These are phyloP conservation scores for Madurella mycetomatis DNA, from an alignment of 2,329 filamentous ascomycete species.

Conservation along the genomic window DNA sequence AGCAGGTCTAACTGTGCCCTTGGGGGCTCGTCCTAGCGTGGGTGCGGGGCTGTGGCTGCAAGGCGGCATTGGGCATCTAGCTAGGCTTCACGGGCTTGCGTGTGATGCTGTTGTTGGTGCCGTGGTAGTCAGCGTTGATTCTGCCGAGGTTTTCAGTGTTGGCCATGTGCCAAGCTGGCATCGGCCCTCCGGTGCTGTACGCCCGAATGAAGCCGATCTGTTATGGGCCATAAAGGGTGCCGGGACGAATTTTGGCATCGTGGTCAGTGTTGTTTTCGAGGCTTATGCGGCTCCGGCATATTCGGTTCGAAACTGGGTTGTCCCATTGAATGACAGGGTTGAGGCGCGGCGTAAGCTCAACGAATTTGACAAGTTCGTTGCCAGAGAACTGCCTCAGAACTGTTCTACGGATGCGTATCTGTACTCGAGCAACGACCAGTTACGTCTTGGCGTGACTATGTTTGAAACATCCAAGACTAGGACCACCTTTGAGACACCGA, in stretches of 20 bases:
- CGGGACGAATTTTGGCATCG: slow-evolving; percentile 56
- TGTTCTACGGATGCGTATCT: slow-evolving; percentile 54
- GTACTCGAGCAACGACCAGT: slow-evolving; percentile 41
- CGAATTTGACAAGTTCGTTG: slow-evolving; percentile 37
- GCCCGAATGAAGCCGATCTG: slow-evolving; percentile 45
- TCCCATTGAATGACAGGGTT: slow-evolving; percentile 30
- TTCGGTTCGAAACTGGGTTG: slow-evolving; percentile 37
- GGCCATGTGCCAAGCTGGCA: slow-evolving; percentile 47
- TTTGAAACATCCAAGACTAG: slow-evolving; percentile 37
- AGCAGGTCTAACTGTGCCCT: slow-evolving; percentile 49
- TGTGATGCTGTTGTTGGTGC: slow-evolving; percentile 59
- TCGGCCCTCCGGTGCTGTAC: slow-evolving; percentile 37
- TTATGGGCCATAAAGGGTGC: slow-evolving; percentile 57
- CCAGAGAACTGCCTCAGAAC: slow-evolving; percentile 37
- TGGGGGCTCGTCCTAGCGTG: slow-evolving; percentile 59
- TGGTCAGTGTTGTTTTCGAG: slow-evolving; percentile 50
- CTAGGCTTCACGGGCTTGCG: slow-evolving; percentile 50
- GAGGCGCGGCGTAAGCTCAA: slow-evolving; percentile 36
- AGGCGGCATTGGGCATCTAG: slow-evolving; percentile 60
- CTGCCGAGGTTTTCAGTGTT: slow-evolving; percentile 44
- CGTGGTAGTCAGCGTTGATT: slow-evolving; percentile 49
- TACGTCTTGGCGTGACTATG: slow-evolving; percentile 50
- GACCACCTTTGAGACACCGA: slow-evolving; percentile 9
- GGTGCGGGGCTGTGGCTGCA: slow-evolving; percentile 61
- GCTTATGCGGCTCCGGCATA: slow-evolving; percentile 41